phyloP scores from a whole-genome alignment of 1,139 yeast species.

The Cylindricascospora bacillispora region DNA sequence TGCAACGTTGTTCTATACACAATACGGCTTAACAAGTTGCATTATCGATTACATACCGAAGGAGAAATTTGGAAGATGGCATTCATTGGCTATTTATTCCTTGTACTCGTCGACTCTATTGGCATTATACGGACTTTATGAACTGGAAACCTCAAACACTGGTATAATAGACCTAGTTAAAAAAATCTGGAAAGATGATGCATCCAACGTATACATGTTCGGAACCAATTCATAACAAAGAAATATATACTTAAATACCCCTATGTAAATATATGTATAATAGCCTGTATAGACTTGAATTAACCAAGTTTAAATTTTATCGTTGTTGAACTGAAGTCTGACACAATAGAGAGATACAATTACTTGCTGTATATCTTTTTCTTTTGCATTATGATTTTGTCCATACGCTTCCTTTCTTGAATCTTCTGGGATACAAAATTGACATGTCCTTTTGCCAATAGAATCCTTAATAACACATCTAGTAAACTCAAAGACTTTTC shows the following conservation, averaged over 20 bases:
- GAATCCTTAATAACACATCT: constrained; percentile 52
- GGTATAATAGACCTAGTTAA: constrained; percentile 42
- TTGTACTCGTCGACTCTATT: constrained; percentile 61
- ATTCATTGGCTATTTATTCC: constrained; percentile 48
- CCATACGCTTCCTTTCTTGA: constrained; percentile 48
- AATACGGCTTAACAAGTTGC: constrained; percentile 74
- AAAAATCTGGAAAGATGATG: constrained; percentile 32
- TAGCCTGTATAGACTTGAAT: too few relatives aligned
- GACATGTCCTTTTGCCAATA: constrained; percentile 34
- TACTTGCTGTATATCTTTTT: too few relatives aligned
- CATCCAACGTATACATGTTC: too few relatives aligned
- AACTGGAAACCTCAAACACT: constrained; percentile 58
- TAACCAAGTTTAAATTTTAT: background rate
- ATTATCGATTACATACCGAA: constrained; percentile 81
- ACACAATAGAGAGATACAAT: too few relatives aligned
- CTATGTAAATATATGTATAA: too few relatives aligned
- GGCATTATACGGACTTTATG: constrained; percentile 69
- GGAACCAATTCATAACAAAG: too few relatives aligned
- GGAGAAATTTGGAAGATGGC: constrained; percentile 68
- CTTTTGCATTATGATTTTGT: constrained; percentile 55
- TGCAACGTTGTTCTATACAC: constrained; percentile 56
- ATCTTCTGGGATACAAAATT: constrained; percentile 42
- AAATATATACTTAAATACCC: too few relatives aligned
- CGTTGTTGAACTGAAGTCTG: constrained; percentile 12
- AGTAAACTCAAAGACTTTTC: constrained; percentile 48